Evolutionary conservation across 2,329 filamentous ascomycete genomes (phyloP).

Genomic region (Xylariales sp.): DNA sequence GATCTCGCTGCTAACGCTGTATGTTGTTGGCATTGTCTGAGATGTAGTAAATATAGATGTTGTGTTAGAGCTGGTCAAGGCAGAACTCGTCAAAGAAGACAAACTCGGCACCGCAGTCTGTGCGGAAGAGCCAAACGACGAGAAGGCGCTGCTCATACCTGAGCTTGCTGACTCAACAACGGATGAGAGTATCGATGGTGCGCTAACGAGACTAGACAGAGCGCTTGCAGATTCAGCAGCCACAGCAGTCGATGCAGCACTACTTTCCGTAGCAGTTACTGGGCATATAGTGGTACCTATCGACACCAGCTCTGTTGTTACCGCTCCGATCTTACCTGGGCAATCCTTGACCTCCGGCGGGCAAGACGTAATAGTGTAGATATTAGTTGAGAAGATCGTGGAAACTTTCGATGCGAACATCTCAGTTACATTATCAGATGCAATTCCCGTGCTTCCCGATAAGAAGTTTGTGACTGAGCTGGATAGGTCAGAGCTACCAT

Average conservation of each 20-base stretch:
- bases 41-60: conserved; percentile 1
- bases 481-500: too few relatives aligned
- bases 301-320: conserved; percentile 22
- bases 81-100: not conserved
- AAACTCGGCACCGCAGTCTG: not conserved
- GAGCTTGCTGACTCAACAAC: conserved; percentile 9
- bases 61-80: not conserved
- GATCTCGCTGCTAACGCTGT: conserved; percentile 24
- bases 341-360: conserved; percentile 21
- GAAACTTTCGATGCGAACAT: conserved; percentile 14
- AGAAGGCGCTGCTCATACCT: conserved; percentile 12
- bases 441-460: not conserved
- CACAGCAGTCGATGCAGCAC: not conserved
- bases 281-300: conserved; percentile 21
- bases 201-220: conserved; percentile 9
- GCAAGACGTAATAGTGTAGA: conserved; percentile 23
- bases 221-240: conserved; percentile 2
- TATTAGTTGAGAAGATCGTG: conserved; percentile 24
- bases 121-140: conserved; percentile 12
- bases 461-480: not conserved
- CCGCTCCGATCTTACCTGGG: conserved; percentile 15
- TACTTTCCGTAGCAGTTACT: conserved; percentile 10
- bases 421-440: conserved; percentile 6
- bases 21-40: conserved; percentile 22
- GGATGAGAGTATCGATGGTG: conserved; percentile 11